Evolutionary conservation across 768 basidiomycete species (phyloP), one percentile per base, ranked within the genome.

Genomic region (Hebeloma cylindrosporum): DNA sequence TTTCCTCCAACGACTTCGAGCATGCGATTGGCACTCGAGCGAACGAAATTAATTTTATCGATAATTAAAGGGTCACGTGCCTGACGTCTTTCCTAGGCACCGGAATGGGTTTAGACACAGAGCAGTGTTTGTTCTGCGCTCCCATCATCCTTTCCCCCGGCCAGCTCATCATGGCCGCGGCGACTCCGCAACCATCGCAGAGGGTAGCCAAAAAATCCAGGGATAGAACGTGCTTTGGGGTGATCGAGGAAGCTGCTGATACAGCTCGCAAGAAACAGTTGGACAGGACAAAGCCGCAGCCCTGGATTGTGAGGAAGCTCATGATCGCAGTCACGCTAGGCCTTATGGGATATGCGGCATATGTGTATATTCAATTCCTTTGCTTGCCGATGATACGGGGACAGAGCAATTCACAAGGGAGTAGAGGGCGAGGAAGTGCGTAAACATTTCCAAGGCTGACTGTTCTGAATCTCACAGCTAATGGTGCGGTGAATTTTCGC

Each of bases 291-390:
- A 76, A 68, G 48, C 77, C 79, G 0, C 86, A 86, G 48, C 83
- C 88, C 43, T 91, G 88, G 88, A 66, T 86, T 38, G 71, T 78
- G 18, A 78, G 75, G 62, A 93, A 93, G 69, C 54, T 88, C 26
- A 70, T 82, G 56, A 71, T 92, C 20, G 72, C 65, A 3, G 39
- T 93, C 2, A 75, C 81, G 0, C 11, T 77, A 16, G 83, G 70
- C 0, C 69, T 93, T 45, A 74, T 82, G 48, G 80, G 65, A 1
- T 93, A 91, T 63, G 59, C 82, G 3, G 70, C 64, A 18, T 95
- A 94, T 60, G 91, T 93, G 2, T 91, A 91, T 59, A 74, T 88
- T 18, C 87, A 74, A 0, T 66, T 82, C 42, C 72, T 93, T 5
- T 86, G 83, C 58, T 69, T 80, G 27, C 79, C 82, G 13, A 85